Base-by-base conservation (phyloP, 2,329 filamentous ascomycete genomes). In the Tolypocladium tundrense region DNA sequence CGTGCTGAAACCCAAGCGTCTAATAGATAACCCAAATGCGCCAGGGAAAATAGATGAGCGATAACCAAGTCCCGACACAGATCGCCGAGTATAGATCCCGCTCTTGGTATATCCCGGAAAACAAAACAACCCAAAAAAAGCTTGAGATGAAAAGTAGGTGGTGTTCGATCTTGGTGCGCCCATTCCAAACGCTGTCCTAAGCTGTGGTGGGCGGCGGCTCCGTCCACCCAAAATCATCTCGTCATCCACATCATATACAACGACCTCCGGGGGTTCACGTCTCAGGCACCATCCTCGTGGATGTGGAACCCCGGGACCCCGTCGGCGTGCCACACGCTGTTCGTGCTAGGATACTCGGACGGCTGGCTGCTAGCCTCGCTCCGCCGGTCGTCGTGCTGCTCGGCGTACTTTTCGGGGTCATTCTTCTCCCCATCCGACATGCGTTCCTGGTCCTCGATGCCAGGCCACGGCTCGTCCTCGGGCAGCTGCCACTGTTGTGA, bases 401-500 rank as follows among this genome's bases (percentile, higher is more conserved):
- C 65, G 19, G 62, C 67, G 2, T 60, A 62, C 21, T 62, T 63
- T 10, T 64, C 61, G 2, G 79, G 79, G 53, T 82, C 77, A 40
- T 77, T 67, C 58, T 83, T 83, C 63, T 84, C 81, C 2, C 72
- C 74, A 55, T 83, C 77, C 0, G 73, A 75, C 61, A 75, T 72
- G 50, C 69, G 66, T 19, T 74, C 75, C 56, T 70, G 70, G 58
- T 80, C 81, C 60, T 83, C 80, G 54, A 84, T 80, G 10, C 82
- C 82, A 0, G 76, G 78, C 79, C 81, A 82, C 2, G 76, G 75
- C 59, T 83, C 78, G 60, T 85, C 82, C 63, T 84, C 80, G 1
- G 79, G 79, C 31, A 73, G 62, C 58, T 67, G 70, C 61, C 66
- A 65, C 51, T 63, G 61, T 14, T 67, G 68, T 37, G 69, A 67